Evolutionary conservation across 2,329 filamentous ascomycete genomes (phyloP).

Genomic region (Sporothrix protearum): DNA sequence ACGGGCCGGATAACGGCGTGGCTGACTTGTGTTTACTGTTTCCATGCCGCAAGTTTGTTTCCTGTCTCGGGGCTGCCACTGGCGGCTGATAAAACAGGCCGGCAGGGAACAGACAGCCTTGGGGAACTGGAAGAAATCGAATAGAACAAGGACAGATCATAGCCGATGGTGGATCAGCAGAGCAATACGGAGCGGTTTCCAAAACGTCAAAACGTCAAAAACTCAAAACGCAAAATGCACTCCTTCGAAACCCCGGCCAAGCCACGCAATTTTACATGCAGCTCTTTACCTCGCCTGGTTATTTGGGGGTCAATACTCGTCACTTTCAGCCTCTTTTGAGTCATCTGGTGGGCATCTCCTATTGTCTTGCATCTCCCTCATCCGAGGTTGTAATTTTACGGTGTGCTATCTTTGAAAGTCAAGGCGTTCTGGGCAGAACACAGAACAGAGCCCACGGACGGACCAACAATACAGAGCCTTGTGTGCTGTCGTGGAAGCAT

Average conservation of each 20-base stretch:
- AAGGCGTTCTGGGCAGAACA: background rate
- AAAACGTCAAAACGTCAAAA: background rate
- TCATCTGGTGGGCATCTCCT: background rate
- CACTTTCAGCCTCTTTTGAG: background rate
- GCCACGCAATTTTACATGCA: conserved; percentile 5
- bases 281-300: background rate
- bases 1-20: background rate
- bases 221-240: background rate
- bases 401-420: background rate
- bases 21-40: background rate
- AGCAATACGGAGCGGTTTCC: background rate
- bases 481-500: background rate
- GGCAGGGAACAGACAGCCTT: background rate
- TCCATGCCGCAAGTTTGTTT: background rate
- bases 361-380: background rate
- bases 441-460: background rate
- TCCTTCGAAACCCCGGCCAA: background rate
- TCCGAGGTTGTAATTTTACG: background rate
- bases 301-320: background rate
- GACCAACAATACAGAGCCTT: background rate
- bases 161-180: background rate
- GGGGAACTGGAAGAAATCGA: background rate
- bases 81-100: background rate
- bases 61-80: background rate
- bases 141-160: background rate